Evolutionary conservation across 2,329 filamentous ascomycete species (phyloP).

Genomic region (Sarocladiaceae sp.): DNA sequence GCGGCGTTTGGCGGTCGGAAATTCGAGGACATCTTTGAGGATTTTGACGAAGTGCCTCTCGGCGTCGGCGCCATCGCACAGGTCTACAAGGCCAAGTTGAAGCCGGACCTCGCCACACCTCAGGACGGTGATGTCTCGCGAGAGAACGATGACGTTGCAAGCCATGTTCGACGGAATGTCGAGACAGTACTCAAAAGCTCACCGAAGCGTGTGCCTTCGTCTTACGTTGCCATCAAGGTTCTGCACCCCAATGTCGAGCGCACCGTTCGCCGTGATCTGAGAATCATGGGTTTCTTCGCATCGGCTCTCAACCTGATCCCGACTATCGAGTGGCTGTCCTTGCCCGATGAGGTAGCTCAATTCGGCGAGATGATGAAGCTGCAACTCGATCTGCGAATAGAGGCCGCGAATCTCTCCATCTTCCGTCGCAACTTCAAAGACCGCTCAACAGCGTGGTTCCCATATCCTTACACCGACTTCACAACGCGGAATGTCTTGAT

Average conservation of each 20-base stretch:
- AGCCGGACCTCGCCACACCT: slow-evolving; percentile 66
- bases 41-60: slow-evolving; percentile 84
- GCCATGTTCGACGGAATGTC: slow-evolving; percentile 73
- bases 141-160: background rate
- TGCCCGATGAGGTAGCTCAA: slow-evolving; percentile 88
- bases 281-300: slow-evolving; percentile 93
- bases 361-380: slow-evolving; percentile 99
- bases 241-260: slow-evolving; percentile 88
- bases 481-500: slow-evolving; percentile 89
- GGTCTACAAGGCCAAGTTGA: slow-evolving; percentile 93
- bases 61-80: slow-evolving; percentile 96
- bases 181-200: slow-evolving; percentile 82
- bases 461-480: slow-evolving; percentile 88
- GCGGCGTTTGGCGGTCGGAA: slow-evolving; percentile 73
- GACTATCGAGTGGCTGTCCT: slow-evolving; percentile 94
- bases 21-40: slow-evolving; percentile 93
- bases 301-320: slow-evolving; percentile 78
- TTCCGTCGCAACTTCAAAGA: slow-evolving; percentile 91
- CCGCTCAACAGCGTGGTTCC: slow-evolving; percentile 92
- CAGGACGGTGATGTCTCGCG: slow-evolving; percentile 51
- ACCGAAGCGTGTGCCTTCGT: slow-evolving; percentile 80
- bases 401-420: slow-evolving; percentile 81
- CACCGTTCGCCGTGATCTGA: slow-evolving; percentile 82
- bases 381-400: slow-evolving; percentile 93
- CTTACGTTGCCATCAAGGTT: slow-evolving; percentile 93